Evolutionary conservation across 1,284 basidiomycete species (phyloP).

Genomic region (Veloboletus limbatus): DNA sequence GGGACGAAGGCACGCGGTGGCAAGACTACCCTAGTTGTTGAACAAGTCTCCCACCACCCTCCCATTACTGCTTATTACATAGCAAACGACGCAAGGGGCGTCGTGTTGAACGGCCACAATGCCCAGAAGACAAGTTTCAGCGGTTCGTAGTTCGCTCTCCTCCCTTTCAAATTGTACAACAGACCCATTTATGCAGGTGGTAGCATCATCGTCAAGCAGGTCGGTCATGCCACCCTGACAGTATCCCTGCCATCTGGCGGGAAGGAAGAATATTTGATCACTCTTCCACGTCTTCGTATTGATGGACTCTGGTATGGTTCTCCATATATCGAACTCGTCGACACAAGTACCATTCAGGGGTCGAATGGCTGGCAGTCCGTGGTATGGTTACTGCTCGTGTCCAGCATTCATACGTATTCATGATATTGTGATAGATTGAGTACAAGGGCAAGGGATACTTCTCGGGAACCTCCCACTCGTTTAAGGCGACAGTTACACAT

Average conservation of each 20-base stretch:
- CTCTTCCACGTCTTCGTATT: constrained; percentile 78
- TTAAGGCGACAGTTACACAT: constrained; percentile 75
- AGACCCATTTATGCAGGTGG: constrained; percentile 41
- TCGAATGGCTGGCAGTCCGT: constrained; percentile 70
- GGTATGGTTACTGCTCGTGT: constrained; percentile 35
- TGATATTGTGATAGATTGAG: constrained; percentile 53
- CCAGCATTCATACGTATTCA: constrained; percentile 2
- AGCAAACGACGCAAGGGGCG: constrained; percentile 77
- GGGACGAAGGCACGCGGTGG: constrained; percentile 72
- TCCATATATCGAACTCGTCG: constrained; percentile 88
- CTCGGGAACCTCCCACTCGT: constrained; percentile 88
- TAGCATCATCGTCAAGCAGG: constrained; percentile 87
- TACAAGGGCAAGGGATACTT: constrained; percentile 98
- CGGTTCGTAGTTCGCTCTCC: constrained; percentile 45
- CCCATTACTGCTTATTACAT: constrained; percentile 87
- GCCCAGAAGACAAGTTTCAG: constrained; percentile 97
- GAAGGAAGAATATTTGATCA: constrained; percentile 84
- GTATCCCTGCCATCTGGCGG: constrained; percentile 58
- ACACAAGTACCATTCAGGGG: constrained; percentile 81
- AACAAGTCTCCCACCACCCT: constrained; percentile 96
- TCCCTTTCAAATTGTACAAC: neutral
- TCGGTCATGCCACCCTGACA: constrained; percentile 88
- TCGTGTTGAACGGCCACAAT: constrained; percentile 85
- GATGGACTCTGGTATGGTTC: constrained; percentile 59
- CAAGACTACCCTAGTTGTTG: constrained; percentile 83